Base-by-base conservation (phyloP, 192 early-diverging fungal species). In the Rhizoclosmatium sp. region DNA sequence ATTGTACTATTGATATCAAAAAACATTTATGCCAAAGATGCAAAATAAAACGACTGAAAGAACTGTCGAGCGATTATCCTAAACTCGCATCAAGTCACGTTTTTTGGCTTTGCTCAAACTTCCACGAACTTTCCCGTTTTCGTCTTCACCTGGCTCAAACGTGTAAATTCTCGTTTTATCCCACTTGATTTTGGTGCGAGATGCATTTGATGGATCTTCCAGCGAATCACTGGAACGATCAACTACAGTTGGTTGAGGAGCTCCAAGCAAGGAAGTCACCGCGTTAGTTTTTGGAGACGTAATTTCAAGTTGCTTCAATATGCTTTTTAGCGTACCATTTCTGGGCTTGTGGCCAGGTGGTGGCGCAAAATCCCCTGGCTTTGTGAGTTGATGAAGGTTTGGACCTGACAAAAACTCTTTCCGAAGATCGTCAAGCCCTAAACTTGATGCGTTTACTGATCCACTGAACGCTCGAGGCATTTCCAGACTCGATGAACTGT, bases 81-180 rank as follows among this genome's bases (percentile, higher is more conserved):
- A 71, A 49, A 71, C 54, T 56, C 69, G 21, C 69, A 71, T 71
- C n/a, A 71, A 45, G 39, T 71, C 69, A 21, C 69, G 47, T 71
- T 71, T 71, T 47, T 71, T 71, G 69, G 48, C 39, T 45, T 71
- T 71, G 10, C 45, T 71, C 21, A 19, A 56, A 31, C 69, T 39
- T 2, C 7, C 69, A 16, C 51, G 14, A 49, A 9, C 16, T 4
- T 21, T 10, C 5, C 5, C 16, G n/a, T 7, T 31, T 58, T 71
- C 69, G 9, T 71, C 69, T n/a, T 71, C 69, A 4, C 23, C 16
- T 12, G 21, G 69, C 54, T 71, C 69, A 56, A 71, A 71, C 14
- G 47, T 45, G 51, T 71, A 40, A 5, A 71, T 39, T 39, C 41
- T 23, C 9, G 69, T 71, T 39, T 71, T 71, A 40, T 41, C 69